Base-by-base conservation (phyloP, 2,329 filamentous ascomycete genomes). In the Nemania sp. region DNA sequence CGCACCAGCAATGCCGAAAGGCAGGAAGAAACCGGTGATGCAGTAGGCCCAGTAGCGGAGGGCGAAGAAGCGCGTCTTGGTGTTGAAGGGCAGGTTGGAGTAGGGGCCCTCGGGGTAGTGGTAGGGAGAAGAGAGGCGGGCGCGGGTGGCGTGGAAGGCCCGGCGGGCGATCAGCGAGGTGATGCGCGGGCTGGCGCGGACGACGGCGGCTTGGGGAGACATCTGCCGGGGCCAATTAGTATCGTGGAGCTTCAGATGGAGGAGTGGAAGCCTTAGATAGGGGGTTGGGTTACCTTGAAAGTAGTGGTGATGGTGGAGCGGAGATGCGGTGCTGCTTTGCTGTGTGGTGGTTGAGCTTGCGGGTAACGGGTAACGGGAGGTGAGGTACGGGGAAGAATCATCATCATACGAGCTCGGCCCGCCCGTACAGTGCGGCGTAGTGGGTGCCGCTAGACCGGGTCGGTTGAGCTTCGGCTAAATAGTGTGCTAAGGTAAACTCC, bases 61-160 rank as follows among this genome's bases (percentile, higher is more conserved):
- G 74, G 85, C 88, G 82, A 99, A 99, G 85, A 87, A 92, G 84
- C 90, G 93, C 80, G 90, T 95, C 85, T 93, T 87, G 75, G 96
- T 92, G 88, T 99, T 97, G 90, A 99, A 99, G 74, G 96, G 96
- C 74, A 99, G 84, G 89, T 98, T 98, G 87, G 88, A 91, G 84
- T 93, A 92, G 79, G 95, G 93, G 73, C 95, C 96, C 87, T 98
- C 95, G 77, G 95, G 92, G 87, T 99, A 99, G 88, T 99, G 96
- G 91, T 97, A 98, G 73, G 94, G 94, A 81, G 93, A 97, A 77
- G 87, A 89, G 81, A 97, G 85, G 82, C 93, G 93, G 80, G 92
- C 84, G 79, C 93, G 93, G 81, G 95, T 97, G 79, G 93, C 90
- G 83, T 94, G 92, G 91, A 99, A 98, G 85, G 92, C 93, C 83